These are phyloP conservation scores for Leccinum incarnatum DNA, from an alignment of 768 basidiomycete species.

Conservation along the genomic window DNA sequence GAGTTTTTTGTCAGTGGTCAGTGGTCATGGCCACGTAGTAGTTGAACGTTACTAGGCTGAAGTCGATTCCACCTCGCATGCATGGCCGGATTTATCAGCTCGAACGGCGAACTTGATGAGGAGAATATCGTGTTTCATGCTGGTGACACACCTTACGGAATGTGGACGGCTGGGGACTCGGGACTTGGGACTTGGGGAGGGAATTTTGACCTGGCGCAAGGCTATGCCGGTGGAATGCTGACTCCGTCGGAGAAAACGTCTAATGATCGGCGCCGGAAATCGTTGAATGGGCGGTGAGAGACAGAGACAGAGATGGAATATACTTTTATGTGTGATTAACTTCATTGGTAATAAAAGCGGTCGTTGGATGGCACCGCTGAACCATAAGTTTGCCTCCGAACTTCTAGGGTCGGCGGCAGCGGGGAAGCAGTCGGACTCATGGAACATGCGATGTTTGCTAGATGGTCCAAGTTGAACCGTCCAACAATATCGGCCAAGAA, in stretches of 20 bases:
- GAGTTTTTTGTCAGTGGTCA: too few relatives aligned
- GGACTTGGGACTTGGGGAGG: background rate
- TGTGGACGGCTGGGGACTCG: background rate
- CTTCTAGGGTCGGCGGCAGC: background rate
- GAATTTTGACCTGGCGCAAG: background rate
- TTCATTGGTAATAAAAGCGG: background rate
- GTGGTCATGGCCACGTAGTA: background rate
- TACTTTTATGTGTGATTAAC: background rate
- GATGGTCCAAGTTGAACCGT: background rate
- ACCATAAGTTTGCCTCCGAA: background rate
- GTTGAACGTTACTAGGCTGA: background rate
- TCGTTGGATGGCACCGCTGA: background rate
- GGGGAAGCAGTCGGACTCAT: background rate
- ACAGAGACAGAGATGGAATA: background rate
- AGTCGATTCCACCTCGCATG: background rate
- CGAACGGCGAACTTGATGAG: background rate
- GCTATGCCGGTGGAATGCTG: background rate
- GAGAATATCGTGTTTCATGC: too few relatives aligned
- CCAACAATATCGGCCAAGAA: too few relatives aligned
- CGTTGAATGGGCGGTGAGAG: conserved; percentile 1
- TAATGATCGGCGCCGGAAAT: background rate
- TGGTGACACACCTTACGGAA: background rate
- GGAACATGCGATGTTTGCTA: background rate
- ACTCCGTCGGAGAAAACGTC: background rate
- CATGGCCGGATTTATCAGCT: background rate